phyloP scores from a whole-genome alignment of 345 rosid genomes.

The Cardiospermum halicacabum region DNA sequence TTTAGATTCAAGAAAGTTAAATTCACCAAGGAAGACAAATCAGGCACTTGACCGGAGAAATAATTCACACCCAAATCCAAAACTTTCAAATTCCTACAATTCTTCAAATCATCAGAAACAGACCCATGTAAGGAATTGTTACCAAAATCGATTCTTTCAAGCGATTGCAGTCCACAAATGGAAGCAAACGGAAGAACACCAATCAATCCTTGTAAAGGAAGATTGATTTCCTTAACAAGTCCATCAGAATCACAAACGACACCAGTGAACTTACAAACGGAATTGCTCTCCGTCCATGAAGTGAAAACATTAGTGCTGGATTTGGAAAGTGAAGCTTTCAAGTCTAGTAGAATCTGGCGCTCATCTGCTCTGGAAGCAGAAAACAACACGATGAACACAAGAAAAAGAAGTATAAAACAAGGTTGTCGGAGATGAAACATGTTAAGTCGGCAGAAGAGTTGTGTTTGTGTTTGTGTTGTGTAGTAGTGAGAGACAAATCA shows the following conservation, averaged over 20 bases:
- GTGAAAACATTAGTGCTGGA: conserved; percentile 32
- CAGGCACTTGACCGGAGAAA: conserved; percentile 62
- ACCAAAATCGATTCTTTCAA: conserved; percentile 50
- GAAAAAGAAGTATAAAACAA: conserved; percentile 9
- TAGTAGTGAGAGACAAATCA: background rate
- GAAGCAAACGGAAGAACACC: conserved; percentile 54
- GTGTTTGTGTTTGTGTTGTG: background rate
- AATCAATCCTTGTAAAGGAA: conserved; percentile 30
- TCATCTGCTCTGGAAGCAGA: conserved; percentile 32
- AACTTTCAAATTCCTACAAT: conserved; percentile 42
- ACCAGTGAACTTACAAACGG: conserved; percentile 48
- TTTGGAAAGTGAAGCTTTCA: conserved; percentile 39
- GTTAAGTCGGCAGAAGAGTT: conserved; percentile 13
- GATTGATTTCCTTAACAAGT: conserved; percentile 52
- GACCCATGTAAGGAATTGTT: conserved; percentile 44
- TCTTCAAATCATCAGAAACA: conserved; percentile 31
- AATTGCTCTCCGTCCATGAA: conserved; percentile 41
- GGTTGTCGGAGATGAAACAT: conserved; percentile 23
- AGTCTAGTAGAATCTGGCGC: conserved; percentile 30
- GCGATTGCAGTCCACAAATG: conserved; percentile 44
- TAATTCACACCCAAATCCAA: conserved; percentile 56
- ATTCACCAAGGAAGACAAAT: conserved; percentile 35
- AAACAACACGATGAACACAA: conserved; percentile 17
- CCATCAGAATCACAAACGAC: conserved; percentile 43
- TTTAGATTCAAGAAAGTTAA: conserved; percentile 54